Evolutionary conservation across 805 yeast species (phyloP).

Genomic region (Kluyveromyces siamensis): DNA sequence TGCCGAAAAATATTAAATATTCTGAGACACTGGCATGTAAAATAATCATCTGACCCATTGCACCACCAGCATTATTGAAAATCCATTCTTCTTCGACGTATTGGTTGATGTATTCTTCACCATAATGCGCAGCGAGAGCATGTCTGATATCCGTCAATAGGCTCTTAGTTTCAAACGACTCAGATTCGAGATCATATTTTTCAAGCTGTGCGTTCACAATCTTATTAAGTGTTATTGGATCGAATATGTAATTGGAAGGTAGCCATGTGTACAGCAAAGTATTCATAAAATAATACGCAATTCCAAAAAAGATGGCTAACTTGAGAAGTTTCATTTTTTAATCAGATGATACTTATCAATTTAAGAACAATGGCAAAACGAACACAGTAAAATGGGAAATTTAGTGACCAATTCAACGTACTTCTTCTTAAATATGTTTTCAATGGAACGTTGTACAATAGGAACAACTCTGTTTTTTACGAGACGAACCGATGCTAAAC

Average conservation of each 20-base stretch:
- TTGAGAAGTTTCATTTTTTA: slow-evolving; percentile 17
- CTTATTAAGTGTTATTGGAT: slow-evolving; percentile 48
- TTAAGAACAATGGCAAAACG: neutral
- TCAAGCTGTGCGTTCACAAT: slow-evolving; percentile 48
- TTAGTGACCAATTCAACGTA: too few relatives aligned
- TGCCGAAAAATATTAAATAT: slow-evolving; percentile 86
- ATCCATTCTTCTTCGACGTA: slow-evolving; percentile 81
- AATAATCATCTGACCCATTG: slow-evolving; percentile 94
- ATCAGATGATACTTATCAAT: neutral
- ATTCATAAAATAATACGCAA: slow-evolving; percentile 18
- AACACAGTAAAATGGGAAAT: too few relatives aligned
- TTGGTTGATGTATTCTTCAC: slow-evolving; percentile 61
- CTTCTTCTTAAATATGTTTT: too few relatives aligned
- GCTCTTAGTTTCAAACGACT: slow-evolving; percentile 46
- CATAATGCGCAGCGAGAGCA: slow-evolving; percentile 54
- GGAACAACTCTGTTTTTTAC: too few relatives aligned
- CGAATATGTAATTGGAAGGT: slow-evolving; percentile 64
- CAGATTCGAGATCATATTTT: slow-evolving; percentile 34
- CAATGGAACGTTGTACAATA: too few relatives aligned
- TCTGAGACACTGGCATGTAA: slow-evolving; percentile 92
- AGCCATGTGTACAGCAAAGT: slow-evolving; percentile 50
- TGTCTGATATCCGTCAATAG: slow-evolving; percentile 55
- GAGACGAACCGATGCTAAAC: too few relatives aligned
- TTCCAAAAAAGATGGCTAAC: slow-evolving; percentile 11
- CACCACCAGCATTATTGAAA: slow-evolving; percentile 96